Evolutionary conservation across 169 alveolate species (phyloP), one percentile per base, ranked within the genome.

Genomic region (Cryptosporidium canis): DNA sequence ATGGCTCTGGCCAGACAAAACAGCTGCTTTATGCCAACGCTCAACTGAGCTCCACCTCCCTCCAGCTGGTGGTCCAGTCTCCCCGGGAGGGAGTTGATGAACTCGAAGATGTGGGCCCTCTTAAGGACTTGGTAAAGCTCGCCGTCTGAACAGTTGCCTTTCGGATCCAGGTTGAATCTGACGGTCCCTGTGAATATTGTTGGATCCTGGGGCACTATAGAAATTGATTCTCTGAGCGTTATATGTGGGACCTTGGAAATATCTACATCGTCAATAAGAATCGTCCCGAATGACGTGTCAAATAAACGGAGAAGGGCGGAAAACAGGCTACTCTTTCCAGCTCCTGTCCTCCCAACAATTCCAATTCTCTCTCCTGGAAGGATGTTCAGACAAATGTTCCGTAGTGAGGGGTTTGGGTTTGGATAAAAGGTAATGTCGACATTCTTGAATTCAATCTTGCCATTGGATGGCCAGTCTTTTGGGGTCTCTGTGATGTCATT

Each of bases 321-420:
- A 11, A 93, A 90, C 3, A 94, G 44, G 7, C 96, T 91, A 45
- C 94, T 83, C 83, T 95, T 95, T 7, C 97, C 97, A 55, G 96
- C 92, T 43, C 97, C 97, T 9, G 96, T 95, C 48, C 95, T 90
- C 0, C 97, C 97, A 65, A 91, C 95, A 45, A 94, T 92, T 33
- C 96, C 97, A 39, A 94, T 83, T 53, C 91, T 92, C 64, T 92
- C 94, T 12, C 92, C 92, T n/a, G 92, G 91, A 24, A 14, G 43
- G 0, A 91, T 84, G 21, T 41, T 41, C 27, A 91, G 45, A 12
- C 48, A 58, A n/a, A 91, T 45, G 21, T 83, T 90, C 0, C 91
- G 56, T 45, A 90, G 39, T 7, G 83, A 67, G 1, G 90, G 83
- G 39, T 24, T 70, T 8, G 67, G 27, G 24, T 70, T 70, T 0